Evolutionary conservation across 805 yeast species (phyloP), one percentile per base, ranked within the genome.

Genomic region (Hemisphaericaspora nanyangensis): DNA sequence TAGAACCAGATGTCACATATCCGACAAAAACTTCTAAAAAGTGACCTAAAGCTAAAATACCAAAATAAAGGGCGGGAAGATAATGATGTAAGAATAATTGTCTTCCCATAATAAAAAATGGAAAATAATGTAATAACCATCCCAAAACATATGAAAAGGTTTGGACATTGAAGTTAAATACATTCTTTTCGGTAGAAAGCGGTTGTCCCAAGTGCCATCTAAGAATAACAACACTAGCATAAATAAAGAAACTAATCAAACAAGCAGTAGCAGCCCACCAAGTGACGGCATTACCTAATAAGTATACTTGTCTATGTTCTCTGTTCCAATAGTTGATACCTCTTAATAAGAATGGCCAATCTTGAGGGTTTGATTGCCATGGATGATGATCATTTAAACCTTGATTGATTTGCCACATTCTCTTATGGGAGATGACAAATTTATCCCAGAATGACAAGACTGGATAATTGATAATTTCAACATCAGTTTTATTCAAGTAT

Each of bases 11-110:
- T 44, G 69, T 61, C 25, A 70, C 52, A 50, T 71, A 75, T 18
- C 58, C 47, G 31, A 57, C 72, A 25, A 76, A 47, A 39, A 79
- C 61, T 47, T 82, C 85, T 34, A 80, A 63, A 39, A 74, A 66
- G 45, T 84, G 90, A n/a, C 85, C 85, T 37, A 87, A 66, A 2
- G 83, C 86, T 47, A 87, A 70, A 38, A 86, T 70, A 34, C 88
- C 93, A 63, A 93, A 93, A 67, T 88, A 93, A 38, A 87, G 76
- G 2, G 98, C 87, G 40, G 96, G 97, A 49, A 93, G 66, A 61
- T 91, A 91, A 63, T 90, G 98, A 62, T 90, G 98, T 58, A 90
- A 70, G 69, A 91, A 90, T 63, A 90, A 64, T 66, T 90, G 97
- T 66, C 98, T 80, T 17, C 81, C 89, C 98, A 90, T 90, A 42